Percentiles rank a stretch among this genome's conserved stretches.
These are phyloP conservation scores for Penicillium pulvis DNA, from an alignment of 495 filamentous ascomycete genomes.

Conservation along the genomic window DNA sequence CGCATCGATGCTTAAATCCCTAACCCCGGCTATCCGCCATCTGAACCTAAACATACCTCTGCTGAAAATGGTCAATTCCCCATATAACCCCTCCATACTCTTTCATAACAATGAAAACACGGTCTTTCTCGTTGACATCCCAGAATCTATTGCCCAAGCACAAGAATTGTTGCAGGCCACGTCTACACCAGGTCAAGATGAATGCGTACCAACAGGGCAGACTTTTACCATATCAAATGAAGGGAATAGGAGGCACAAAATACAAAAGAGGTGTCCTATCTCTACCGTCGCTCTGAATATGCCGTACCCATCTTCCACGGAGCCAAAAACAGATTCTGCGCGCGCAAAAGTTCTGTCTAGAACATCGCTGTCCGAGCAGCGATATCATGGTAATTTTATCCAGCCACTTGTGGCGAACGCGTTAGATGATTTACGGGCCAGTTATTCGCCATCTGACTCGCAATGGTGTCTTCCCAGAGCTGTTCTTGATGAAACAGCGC, in stretches of 20 bases:
- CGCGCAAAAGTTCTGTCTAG: constrained; percentile 36
- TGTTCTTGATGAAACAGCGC: constrained; percentile 13
- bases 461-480: constrained; percentile 47
- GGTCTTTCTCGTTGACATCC: constrained; percentile 63
- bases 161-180: constrained; percentile 26
- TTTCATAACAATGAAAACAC: constrained; percentile 49
- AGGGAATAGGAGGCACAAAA: constrained; percentile 10
- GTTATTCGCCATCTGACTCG: constrained; percentile 3
- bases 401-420: constrained; percentile 29
- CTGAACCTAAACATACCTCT: not conserved
- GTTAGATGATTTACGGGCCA: constrained; percentile 18
- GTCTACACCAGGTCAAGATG: not conserved
- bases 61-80: constrained; percentile 10
- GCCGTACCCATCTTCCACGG: constrained; percentile 41
- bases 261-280: constrained; percentile 16
- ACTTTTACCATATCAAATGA: not conserved
- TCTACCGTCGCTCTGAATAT: constrained; percentile 33
- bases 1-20: not conserved
- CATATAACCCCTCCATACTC: constrained; percentile 41
- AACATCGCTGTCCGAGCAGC: constrained; percentile 29
- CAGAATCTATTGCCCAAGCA: constrained; percentile 57
- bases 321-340: constrained; percentile 46
- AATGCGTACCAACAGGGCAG: not conserved
- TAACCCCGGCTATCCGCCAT: not conserved
- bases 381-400: constrained; percentile 35